These are phyloP conservation scores for Mycena crocata DNA, from an alignment of 768 basidiomycete species.

Conservation along the genomic window DNA sequence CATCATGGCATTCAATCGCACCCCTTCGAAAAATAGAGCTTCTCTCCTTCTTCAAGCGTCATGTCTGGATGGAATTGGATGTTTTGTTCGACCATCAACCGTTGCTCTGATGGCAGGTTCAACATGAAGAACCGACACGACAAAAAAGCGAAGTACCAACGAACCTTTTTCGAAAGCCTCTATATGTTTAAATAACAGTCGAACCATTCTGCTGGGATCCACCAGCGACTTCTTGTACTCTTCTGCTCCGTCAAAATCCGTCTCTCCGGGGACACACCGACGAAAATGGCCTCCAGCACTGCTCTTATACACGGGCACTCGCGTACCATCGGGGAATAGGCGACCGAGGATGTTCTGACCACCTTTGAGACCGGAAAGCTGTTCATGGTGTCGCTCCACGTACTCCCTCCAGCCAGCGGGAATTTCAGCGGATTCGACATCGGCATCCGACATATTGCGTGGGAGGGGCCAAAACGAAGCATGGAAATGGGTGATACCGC, in stretches of 20 bases:
- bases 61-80: neutral
- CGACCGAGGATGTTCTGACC: neutral
- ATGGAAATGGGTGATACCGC: neutral
- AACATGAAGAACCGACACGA: neutral
- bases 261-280: neutral
- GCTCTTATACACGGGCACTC: neutral
- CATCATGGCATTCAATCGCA: conserved; percentile 9
- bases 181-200: neutral
- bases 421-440: neutral
- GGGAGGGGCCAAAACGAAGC: neutral
- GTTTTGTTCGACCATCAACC: neutral
- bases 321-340: neutral
- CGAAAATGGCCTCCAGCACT: neutral
- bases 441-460: neutral
- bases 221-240: neutral
- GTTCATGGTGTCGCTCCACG: neutral
- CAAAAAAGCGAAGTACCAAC: neutral
- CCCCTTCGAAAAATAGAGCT: neutral
- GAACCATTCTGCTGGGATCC: neutral
- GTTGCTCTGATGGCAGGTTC: neutral
- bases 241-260: neutral
- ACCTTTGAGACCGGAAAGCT: neutral
- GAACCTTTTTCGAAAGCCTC: neutral
- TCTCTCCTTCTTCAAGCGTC: neutral
- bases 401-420: neutral